Conservation (phyloP, 805 yeast species). For the Sugiyamaella chiloensis region DNA sequence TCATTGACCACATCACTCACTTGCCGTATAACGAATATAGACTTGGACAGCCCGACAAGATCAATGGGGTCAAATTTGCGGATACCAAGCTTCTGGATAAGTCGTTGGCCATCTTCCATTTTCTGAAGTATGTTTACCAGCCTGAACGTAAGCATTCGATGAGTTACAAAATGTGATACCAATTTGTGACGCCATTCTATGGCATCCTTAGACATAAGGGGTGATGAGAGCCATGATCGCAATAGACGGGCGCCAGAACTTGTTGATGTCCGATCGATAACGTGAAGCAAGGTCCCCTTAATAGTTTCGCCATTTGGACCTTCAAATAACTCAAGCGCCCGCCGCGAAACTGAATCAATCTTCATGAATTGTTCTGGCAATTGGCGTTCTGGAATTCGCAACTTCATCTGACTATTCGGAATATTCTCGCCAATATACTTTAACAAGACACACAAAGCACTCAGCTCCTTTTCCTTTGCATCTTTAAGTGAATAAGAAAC, state of each 20-base stretch:
- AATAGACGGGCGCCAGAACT: slow-evolving; percentile 78
- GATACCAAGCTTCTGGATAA: slow-evolving; percentile 35
- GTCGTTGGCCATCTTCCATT: slow-evolving; percentile 42
- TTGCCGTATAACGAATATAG: slow-evolving; percentile 37
- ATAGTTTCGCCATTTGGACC: slow-evolving; percentile 47
- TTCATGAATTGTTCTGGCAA: slow-evolving; percentile 55
- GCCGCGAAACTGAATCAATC: slow-evolving; percentile 56
- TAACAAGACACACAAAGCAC: slow-evolving; percentile 60
- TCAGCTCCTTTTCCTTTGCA: slow-evolving; percentile 40
- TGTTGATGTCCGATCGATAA: slow-evolving; percentile 72
- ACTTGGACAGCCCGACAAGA: slow-evolving; percentile 42
- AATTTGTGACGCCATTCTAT: slow-evolving; percentile 54
- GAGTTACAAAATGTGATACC: slow-evolving; percentile 42
- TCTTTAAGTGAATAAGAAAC: slow-evolving; percentile 20
- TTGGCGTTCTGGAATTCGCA: slow-evolving; percentile 65
- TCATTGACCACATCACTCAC: slow-evolving; percentile 23
- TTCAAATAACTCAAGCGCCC: slow-evolving; percentile 56
- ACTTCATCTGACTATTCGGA: slow-evolving; percentile 60
- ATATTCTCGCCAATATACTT: slow-evolving; percentile 70
- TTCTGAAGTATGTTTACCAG: slow-evolving; percentile 59
- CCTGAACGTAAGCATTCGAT: slow-evolving; percentile 51
- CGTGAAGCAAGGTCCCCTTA: slow-evolving; percentile 69
- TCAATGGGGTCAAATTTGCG: slow-evolving; percentile 46
- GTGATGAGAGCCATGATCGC: slow-evolving; percentile 78
- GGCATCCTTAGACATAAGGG: slow-evolving; percentile 57